Conservation (phyloP, 148 eudicot species). For the Heliosperma pusillum region DNA sequence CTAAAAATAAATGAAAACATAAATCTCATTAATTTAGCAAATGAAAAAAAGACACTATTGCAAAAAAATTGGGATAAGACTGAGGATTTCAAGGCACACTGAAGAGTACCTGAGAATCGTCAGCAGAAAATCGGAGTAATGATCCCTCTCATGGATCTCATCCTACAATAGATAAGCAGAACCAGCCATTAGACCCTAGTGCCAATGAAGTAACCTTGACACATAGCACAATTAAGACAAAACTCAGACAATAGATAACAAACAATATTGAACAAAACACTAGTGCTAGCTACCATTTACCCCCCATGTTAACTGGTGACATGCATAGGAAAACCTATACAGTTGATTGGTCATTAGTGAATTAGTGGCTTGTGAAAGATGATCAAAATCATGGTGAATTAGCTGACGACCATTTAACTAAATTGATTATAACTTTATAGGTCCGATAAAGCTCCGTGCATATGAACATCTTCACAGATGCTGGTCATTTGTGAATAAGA, state of each 20-base stretch:
- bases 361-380: too few species aligned
- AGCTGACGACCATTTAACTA: neutral
- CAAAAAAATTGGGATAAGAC: neutral
- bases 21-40: neutral
- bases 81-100: neutral
- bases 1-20: neutral
- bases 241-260: neutral
- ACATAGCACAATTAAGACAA: neutral
- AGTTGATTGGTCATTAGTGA: neutral
- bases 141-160: constrained; percentile 98
- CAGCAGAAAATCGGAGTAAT: constrained; percentile 81
- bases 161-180: constrained; percentile 49
- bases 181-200: neutral
- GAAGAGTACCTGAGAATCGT: constrained; percentile 74
- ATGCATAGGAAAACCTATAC: neutral
- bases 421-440: too few species aligned
- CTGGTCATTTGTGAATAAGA: neutral
- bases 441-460: neutral
- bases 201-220: neutral
- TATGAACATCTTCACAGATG: neutral
- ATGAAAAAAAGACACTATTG: neutral
- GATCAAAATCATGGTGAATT: neutral
- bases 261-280: neutral
- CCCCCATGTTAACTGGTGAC: neutral
- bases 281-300: neutral